Conservation (phyloP, 2,329 filamentous ascomycete species). For the Aureobasidium lini region DNA sequence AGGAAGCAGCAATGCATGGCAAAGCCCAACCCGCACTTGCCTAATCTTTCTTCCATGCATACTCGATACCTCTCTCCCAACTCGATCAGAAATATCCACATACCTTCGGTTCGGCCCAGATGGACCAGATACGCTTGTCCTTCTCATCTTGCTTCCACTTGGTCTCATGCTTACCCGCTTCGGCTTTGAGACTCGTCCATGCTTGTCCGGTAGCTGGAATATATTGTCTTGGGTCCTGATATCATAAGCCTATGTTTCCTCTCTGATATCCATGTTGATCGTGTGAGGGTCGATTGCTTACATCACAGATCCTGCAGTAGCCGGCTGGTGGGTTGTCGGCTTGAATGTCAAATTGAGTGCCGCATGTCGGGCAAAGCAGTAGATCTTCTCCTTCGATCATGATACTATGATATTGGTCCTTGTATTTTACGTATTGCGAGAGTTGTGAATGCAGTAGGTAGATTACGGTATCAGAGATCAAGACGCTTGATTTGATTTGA, state of each 20-base stretch:
- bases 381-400: slow-evolving; percentile 27
- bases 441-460: background rate
- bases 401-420: background rate
- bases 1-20: too few relatives aligned
- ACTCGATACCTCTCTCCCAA: background rate
- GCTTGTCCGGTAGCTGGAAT: slow-evolving; percentile 57
- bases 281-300: slow-evolving; percentile 30
- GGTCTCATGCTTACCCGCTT: slow-evolving; percentile 43
- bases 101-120: slow-evolving; percentile 37
- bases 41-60: background rate
- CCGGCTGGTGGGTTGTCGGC: slow-evolving; percentile 43
- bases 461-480: too few relatives aligned
- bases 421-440: too few relatives aligned
- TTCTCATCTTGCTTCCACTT: slow-evolving; percentile 42
- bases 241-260: too few relatives aligned
- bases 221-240: slow-evolving; percentile 57
- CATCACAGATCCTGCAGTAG: slow-evolving; percentile 69
- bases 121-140: slow-evolving; percentile 39
- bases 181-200: slow-evolving; percentile 52
- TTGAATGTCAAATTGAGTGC: slow-evolving; percentile 57
- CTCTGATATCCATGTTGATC: background rate
- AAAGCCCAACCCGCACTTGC: too few relatives aligned
- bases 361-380: slow-evolving; percentile 61
- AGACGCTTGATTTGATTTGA: too few relatives aligned
- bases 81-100: background rate